Conservation (phyloP, 371 early-diverging fungal genomes). For the Mortierella sp. region DNA sequence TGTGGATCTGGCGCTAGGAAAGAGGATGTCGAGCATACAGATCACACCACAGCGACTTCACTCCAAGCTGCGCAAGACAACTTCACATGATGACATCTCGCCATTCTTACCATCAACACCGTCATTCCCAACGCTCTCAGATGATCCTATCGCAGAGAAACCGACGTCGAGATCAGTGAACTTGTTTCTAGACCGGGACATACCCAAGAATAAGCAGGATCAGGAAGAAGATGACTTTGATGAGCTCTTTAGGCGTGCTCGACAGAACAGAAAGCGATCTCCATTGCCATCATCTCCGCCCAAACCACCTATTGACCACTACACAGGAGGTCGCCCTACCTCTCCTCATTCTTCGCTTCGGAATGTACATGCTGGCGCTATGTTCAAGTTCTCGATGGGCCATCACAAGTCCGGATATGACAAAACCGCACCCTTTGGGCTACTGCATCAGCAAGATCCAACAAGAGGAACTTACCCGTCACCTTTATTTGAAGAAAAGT, state of each 20-base stretch:
- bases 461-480: no score
- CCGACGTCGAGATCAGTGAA: not conserved
- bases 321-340: not conserved
- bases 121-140: not conserved
- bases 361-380: no score
- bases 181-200: slow-evolving; percentile 26
- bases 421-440: no score
- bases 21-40: slow-evolving; percentile 42
- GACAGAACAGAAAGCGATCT: not conserved
- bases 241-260: slow-evolving; percentile 1
- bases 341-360: not conserved
- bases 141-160: not conserved
- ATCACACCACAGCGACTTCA: slow-evolving; percentile 34
- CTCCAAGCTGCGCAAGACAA: slow-evolving; percentile 29
- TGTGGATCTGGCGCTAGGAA: slow-evolving; percentile 35
- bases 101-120: slow-evolving; percentile 2
- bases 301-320: not conserved
- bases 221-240: slow-evolving; percentile 1
- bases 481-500: no score
- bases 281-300: slow-evolving; percentile 2
- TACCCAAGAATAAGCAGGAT: slow-evolving; percentile 17
- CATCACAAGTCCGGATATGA: no score
- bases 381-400: no score
- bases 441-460: no score
- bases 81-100: not conserved